Base-by-base conservation (phyloP, 148 eudicot species). In the Nyssa sinensis region DNA sequence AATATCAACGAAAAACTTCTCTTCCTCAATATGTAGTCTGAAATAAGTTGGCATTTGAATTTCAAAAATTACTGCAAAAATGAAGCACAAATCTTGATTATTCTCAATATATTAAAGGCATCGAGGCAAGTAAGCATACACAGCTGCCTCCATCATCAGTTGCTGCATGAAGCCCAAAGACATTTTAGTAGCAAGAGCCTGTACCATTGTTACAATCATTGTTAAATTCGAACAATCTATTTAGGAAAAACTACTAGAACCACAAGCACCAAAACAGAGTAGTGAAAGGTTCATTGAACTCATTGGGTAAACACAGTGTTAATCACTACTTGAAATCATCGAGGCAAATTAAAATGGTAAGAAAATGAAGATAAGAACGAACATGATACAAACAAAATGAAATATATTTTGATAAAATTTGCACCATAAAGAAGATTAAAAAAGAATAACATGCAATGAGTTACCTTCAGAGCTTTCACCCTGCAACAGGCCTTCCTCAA, bases 11-110 rank as follows among this genome's bases (percentile, higher is more conserved):
- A 93, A 96, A 29, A 76, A 69, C 72, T 77, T 88, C 79, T 91
- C 97, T 70, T 76, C 74, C 41, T 87, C 97, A 81, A 96, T 91
- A 77, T 87, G 97, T 70, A 96, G 79, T 78, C 99, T 96, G 93
- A 70, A 58, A 62, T 53, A 76, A 17, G 55, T 59, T 24, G 67
- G 60, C 49, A 62, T 28, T 70, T 12, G 44, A 66, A 60, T 23
- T 55, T 66, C 24, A 17, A 34, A 16, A 61, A 69, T 4, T 28
- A 67, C 29, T 25, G 60, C 21, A 11, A 55, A 61, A 63, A 57
- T 12, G 58, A n/a, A 71, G n/a, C 64, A 63, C 78, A 72, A 64
- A 23, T 27, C 59, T 67, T 58, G 32, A 71, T 29, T 23, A 24
- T 27, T 33, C 60, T 14, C 32, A 60, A 67, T 51, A 41, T 23